Percentiles rank a stretch among this genome's conserved stretches.
Evolutionary conservation across 805 yeast species (phyloP).

Genomic region (Pichia insulana): DNA sequence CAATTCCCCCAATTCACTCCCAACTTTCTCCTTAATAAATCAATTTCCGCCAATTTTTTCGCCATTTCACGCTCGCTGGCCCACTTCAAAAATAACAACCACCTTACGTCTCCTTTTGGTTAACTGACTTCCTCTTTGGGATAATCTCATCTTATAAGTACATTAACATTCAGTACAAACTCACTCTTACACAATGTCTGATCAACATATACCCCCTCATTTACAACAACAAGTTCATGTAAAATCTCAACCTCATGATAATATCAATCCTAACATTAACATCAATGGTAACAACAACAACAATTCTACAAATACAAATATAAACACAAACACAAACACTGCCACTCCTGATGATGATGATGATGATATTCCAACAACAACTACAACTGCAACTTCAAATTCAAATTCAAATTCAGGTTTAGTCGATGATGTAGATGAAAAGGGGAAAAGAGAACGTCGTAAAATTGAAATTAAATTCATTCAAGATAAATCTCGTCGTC

Average conservation of each 20-base stretch:
- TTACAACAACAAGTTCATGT: too few relatives aligned
- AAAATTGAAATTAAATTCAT: slow-evolving; percentile 95
- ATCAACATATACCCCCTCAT: slow-evolving; percentile 10
- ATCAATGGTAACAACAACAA: too few relatives aligned
- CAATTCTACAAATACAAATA: too few relatives aligned
- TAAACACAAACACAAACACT: background rate
- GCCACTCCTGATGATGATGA: slow-evolving; percentile 26
- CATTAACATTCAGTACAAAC: too few relatives aligned
- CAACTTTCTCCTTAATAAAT: too few relatives aligned
- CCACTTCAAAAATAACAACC: too few relatives aligned
- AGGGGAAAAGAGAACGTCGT: slow-evolving; percentile 49
- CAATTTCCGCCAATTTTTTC: too few relatives aligned
- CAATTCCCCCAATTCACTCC: too few relatives aligned
- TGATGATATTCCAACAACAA: slow-evolving; percentile 43
- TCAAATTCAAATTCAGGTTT: too few relatives aligned
- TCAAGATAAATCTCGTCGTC: slow-evolving; percentile 96
- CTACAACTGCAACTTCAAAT: slow-evolving; percentile 32
- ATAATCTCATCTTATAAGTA: too few relatives aligned
- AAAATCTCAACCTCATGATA: slow-evolving; percentile 6
- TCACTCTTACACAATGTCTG: slow-evolving; percentile 14
- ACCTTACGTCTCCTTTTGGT: background rate
- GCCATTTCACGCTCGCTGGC: too few relatives aligned
- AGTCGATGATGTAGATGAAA: background rate
- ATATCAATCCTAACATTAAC: too few relatives aligned
- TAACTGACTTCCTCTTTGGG: background rate